phyloP scores from a whole-genome alignment of 495 filamentous ascomycete species.

The Penicillium bialowiezense region DNA sequence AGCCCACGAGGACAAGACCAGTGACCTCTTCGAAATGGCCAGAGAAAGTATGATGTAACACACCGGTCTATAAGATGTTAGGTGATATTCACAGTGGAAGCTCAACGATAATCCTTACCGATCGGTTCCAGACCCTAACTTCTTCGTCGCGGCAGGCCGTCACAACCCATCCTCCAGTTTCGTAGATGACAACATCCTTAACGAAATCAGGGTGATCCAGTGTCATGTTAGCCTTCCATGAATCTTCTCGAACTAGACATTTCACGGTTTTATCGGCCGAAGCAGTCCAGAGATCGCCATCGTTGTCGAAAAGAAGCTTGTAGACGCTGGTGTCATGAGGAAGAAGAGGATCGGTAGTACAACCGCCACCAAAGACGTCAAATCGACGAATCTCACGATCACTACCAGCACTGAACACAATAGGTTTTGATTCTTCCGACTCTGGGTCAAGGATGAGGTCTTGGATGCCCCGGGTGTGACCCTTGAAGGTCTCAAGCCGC shows the following conservation, averaged over 20 bases:
- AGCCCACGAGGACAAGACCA: slow-evolving; percentile 63
- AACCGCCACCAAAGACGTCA: slow-evolving; percentile 40
- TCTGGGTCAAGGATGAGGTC: slow-evolving; percentile 70
- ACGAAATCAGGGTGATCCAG: slow-evolving; percentile 87
- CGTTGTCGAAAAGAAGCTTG: slow-evolving; percentile 67
- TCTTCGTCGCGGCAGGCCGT: slow-evolving; percentile 91
- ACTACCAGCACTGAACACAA: slow-evolving; percentile 75
- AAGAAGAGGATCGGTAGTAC: slow-evolving; percentile 58
- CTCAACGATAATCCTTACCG: slow-evolving; percentile 34
- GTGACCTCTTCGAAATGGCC: slow-evolving; percentile 95
- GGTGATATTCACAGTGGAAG: slow-evolving; percentile 15
- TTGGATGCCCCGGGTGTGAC: slow-evolving; percentile 75
- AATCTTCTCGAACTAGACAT: slow-evolving; percentile 62
- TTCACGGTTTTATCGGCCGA: slow-evolving; percentile 82
- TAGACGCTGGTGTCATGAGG: slow-evolving; percentile 91
- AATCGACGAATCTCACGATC: slow-evolving; percentile 78
- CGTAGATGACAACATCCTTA: slow-evolving; percentile 70
- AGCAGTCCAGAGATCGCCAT: slow-evolving; percentile 84
- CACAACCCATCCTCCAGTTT: slow-evolving; percentile 74
- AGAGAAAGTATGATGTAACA: slow-evolving; percentile 70
- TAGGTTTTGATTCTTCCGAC: slow-evolving; percentile 36
- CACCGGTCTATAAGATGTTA: slow-evolving; percentile 51
- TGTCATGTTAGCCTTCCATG: slow-evolving; percentile 66
- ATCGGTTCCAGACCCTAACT: slow-evolving; percentile 82
- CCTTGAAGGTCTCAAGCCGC: slow-evolving; percentile 69